These are phyloP conservation scores for Sporothrix schenckii DNA, from an alignment of 2,329 filamentous ascomycete species.

Conservation along the genomic window DNA sequence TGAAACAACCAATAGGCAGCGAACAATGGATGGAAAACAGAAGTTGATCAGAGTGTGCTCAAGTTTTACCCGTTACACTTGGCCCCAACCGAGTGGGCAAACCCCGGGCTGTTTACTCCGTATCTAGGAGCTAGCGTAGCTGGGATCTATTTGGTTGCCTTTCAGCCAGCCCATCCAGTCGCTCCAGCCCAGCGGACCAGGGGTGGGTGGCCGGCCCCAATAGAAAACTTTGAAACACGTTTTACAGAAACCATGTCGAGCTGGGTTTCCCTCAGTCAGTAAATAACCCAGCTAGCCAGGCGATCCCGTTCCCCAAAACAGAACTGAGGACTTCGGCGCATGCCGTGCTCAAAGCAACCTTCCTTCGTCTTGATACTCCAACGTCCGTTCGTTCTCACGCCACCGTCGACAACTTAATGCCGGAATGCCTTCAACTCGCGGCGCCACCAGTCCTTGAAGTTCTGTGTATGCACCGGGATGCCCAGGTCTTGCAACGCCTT, in stretches of 20 bases:
- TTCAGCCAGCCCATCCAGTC: not conserved
- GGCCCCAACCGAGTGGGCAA: not conserved
- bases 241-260: slow-evolving; percentile 2
- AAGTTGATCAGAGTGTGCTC: not conserved
- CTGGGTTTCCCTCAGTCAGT: not conserved
- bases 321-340: not conserved
- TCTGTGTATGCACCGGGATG: slow-evolving; percentile 71
- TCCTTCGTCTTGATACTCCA: not conserved
- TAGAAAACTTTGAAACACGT: slow-evolving; percentile 15
- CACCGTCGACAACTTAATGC: slow-evolving; percentile 44
- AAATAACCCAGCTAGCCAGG: slow-evolving; percentile 6
- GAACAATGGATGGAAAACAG: not conserved
- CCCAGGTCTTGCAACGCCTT: slow-evolving; percentile 70
- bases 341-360: not conserved
- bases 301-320: slow-evolving; percentile 13
- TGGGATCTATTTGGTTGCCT: not conserved
- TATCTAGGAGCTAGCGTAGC: too few relatives aligned
- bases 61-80: slow-evolving; percentile 2
- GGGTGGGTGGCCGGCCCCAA: not conserved
- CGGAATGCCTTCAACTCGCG: slow-evolving; percentile 63
- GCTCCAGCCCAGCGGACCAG: slow-evolving; percentile 2
- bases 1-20: slow-evolving; percentile 16
- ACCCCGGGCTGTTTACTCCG: not conserved
- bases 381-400: not conserved
- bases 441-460: slow-evolving; percentile 83